These are phyloP conservation scores for Gossypium australe DNA, from an alignment of 345 rosid species.

Conservation along the genomic window DNA sequence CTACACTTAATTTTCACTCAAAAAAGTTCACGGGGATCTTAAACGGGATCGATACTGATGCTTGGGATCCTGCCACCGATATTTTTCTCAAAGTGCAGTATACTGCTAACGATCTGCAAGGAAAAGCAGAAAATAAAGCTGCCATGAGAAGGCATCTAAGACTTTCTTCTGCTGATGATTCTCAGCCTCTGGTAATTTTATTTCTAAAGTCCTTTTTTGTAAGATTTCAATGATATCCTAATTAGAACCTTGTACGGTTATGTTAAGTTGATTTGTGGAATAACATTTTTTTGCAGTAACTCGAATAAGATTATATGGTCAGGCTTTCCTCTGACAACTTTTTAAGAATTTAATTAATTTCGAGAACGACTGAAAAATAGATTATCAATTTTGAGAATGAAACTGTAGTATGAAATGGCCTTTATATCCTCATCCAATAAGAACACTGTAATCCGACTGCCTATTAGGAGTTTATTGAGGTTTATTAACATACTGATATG, in stretches of 20 bases:
- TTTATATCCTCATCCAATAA: background rate
- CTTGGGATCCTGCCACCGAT: constrained; percentile 92
- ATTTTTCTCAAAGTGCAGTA: constrained; percentile 72
- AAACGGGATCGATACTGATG: constrained; percentile 85
- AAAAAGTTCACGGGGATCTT: constrained; percentile 86
- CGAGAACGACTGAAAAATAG: background rate
- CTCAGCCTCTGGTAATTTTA: constrained; percentile 65
- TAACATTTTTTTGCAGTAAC: background rate
- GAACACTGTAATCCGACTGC: background rate
- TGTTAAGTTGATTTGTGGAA: background rate
- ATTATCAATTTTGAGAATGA: background rate
- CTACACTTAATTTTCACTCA: constrained; percentile 72
- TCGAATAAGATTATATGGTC: background rate
- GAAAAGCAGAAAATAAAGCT: constrained; percentile 76
- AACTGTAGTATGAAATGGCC: background rate
- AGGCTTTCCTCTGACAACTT: background rate
- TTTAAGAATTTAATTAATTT: background rate
- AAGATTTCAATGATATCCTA: background rate
- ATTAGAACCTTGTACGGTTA: background rate
- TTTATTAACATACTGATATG: background rate
- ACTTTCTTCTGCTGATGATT: constrained; percentile 59
- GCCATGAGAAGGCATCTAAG: constrained; percentile 68
- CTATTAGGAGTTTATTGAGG: background rate
- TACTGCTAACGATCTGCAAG: constrained; percentile 68
- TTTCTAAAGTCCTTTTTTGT: constrained; percentile 5